Conservation (phyloP, 345 rosid species). For the Citrus australasica region DNA sequence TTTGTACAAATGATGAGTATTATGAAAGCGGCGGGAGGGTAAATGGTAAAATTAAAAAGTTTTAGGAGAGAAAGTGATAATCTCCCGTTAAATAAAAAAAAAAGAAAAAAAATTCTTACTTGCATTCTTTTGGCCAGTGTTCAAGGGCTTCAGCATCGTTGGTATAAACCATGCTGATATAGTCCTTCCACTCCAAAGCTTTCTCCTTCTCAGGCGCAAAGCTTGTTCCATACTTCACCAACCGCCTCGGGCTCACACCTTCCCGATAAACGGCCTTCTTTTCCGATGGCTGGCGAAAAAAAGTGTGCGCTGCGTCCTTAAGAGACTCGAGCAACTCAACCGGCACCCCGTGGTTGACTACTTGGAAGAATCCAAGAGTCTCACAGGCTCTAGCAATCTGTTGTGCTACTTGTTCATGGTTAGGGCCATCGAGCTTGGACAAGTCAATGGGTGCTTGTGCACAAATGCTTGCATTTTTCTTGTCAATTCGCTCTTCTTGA, state of each 20-base stretch:
- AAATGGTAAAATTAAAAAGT: not conserved
- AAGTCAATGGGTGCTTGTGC: constrained; percentile 39
- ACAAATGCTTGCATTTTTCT: constrained; percentile 6
- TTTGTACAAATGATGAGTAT: too few relatives aligned
- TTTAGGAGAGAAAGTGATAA: not conserved
- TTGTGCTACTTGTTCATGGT: constrained; percentile 30
- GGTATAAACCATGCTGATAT: constrained; percentile 50
- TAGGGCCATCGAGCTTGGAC: constrained; percentile 37
- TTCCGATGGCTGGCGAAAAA: constrained; percentile 39
- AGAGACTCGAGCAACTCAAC: constrained; percentile 40
- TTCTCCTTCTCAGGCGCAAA: constrained; percentile 55
- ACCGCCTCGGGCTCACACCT: constrained; percentile 43
- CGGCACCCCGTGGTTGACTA: constrained; percentile 54
- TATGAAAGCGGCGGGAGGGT: not conserved
- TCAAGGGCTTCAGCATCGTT: constrained; percentile 49
- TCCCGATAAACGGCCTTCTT: constrained; percentile 38
- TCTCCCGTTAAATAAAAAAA: not conserved
- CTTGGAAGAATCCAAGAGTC: constrained; percentile 60
- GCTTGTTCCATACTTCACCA: constrained; percentile 53
- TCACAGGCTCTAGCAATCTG: constrained; percentile 42
- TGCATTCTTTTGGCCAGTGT: constrained; percentile 50
- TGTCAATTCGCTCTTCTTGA: constrained; percentile 41
- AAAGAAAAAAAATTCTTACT: constrained; percentile 18
- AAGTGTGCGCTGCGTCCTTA: constrained; percentile 39
- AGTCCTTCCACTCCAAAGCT: constrained; percentile 68